Conservation (phyloP, 805 yeast species). For the Schwanniomyces vanrijiae region DNA sequence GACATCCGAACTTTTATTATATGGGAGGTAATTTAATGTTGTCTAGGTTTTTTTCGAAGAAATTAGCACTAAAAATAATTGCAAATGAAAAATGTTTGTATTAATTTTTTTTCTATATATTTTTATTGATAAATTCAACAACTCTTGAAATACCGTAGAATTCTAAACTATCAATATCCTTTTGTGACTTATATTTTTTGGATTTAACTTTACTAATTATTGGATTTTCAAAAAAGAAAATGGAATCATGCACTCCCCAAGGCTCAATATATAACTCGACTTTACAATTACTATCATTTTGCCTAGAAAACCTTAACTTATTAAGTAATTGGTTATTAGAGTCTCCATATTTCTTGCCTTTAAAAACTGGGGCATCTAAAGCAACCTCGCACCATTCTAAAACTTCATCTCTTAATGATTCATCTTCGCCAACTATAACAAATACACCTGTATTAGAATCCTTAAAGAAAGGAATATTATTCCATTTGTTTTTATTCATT, state of each 20-base stretch:
- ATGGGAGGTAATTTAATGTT: conserved; percentile 43
- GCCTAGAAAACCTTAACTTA: conserved; percentile 15
- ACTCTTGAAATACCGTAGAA: conserved; percentile 19
- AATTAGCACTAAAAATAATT: conserved; percentile 40
- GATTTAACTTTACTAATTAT: conserved; percentile 5
- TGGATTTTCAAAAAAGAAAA: conserved; percentile 26
- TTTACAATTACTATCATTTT: conserved; percentile 18
- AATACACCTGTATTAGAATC: conserved; percentile 26
- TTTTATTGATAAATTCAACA: conserved; percentile 23
- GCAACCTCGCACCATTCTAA: conserved; percentile 34
- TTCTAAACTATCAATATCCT: conserved; percentile 7
- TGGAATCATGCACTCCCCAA: conserved; percentile 37
- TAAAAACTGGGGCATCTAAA: conserved; percentile 25
- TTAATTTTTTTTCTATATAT: conserved; percentile 8
- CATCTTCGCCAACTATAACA: conserved; percentile 41
- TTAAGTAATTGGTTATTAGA: conserved; percentile 17
- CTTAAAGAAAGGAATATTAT: conserved; percentile 27
- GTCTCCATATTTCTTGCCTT: conserved; percentile 22
- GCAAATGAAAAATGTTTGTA: conserved; percentile 18
- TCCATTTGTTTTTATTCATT: conserved; percentile 27
- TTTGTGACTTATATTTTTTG: conserved; percentile 5
- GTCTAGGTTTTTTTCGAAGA: conserved; percentile 38
- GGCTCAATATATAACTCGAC: conserved; percentile 29
- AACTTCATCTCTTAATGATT: conserved; percentile 40
- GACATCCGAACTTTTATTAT: conserved; percentile 41